A percentile compares a stretch with the other conserved stretches of the same genome.
phyloP scores from a whole-genome alignment of 768 basidiomycete species.

The Tremella mesenterica region DNA sequence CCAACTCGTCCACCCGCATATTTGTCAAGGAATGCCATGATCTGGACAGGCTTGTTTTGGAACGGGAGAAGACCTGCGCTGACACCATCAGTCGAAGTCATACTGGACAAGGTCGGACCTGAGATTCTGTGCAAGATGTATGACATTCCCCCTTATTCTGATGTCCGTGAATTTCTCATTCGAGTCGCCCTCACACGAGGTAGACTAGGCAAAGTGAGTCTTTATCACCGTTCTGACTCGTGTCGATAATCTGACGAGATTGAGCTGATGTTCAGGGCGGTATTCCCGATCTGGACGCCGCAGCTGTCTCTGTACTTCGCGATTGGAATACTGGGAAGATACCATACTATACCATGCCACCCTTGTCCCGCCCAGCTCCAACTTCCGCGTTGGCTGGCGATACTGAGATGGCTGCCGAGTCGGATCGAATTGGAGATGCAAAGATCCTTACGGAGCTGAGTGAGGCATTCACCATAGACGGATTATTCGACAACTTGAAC shows the following conservation, averaged over 20 bases:
- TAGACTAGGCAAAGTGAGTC: constrained; percentile 64
- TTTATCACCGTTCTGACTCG: background rate
- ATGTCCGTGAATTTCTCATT: constrained; percentile 74
- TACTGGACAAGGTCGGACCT: constrained; percentile 61
- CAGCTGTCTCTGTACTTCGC: constrained; percentile 69
- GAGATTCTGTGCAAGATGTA: constrained; percentile 76
- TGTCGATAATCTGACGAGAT: background rate
- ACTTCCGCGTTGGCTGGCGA: no score
- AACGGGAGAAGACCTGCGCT: background rate
- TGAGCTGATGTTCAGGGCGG: constrained; percentile 56
- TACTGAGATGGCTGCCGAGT: constrained; percentile 55
- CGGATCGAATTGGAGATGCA: constrained; percentile 70
- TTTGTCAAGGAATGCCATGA: no score
- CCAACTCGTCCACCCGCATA: no score
- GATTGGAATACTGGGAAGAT: constrained; percentile 98
- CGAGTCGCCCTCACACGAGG: constrained; percentile 79
- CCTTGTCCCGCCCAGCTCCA: constrained; percentile 62
- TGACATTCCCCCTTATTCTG: constrained; percentile 63
- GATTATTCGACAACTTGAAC: constrained; percentile 70
- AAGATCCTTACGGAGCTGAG: constrained; percentile 64
- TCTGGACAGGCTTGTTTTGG: no score
- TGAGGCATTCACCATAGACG: constrained; percentile 71
- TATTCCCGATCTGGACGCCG: constrained; percentile 72
- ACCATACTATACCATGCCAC: constrained; percentile 74
- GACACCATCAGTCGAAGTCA: constrained; percentile 64